Base-by-base conservation (phyloP, 352 stramenopile genomes). In the Pythium volutum region DNA sequence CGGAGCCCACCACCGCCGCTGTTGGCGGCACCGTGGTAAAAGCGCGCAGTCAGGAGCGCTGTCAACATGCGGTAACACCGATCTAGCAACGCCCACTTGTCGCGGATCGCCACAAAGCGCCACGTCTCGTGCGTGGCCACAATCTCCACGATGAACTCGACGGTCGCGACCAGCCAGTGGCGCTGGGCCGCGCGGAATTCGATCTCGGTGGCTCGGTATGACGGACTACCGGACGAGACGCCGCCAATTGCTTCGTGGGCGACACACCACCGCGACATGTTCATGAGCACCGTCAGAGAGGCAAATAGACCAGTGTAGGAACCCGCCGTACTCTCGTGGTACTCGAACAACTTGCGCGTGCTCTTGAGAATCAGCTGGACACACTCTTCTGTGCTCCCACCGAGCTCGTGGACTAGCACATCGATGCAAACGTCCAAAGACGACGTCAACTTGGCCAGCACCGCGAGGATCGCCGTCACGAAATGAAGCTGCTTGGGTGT, bases 61-160 rank as follows among this genome's bases (percentile, higher is more conserved):
- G 77, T 78, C 7, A 88, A 60, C 12, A 87, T 51, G 15, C 75
- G 78, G 45, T 85, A 82, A 50, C 75, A 87, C 25, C 75, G 69
- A 39, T 88, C 72, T 5, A 67, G 64, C 16, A 88, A 41, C 49
- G 82, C 64, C 43, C 71, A 87, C 31, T 76, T 80, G 20, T 75
- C 67, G 12, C 33, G 43, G 2, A 71, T 65, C 6, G 59, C 59
- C 33, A 63, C 59, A 62, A 91, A 91, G 47, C 77, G 74, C 81
- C 81, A 91, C 45, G 70, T 84, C 47, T 91, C 79, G 43, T 88
- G 70, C 1, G 74, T 85, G 15, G 71, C 70, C 36, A 91, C 41
- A 12, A 88, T 66, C 60, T 88, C 79, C 41, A 87, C 66, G 27
- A 70, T 63, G 61, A 88, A 88, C 39, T 88, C 79, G 7, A 82